Evolutionary conservation across 768 basidiomycete genomes (phyloP).

Genomic region (Tricholoma furcatifolium): DNA sequence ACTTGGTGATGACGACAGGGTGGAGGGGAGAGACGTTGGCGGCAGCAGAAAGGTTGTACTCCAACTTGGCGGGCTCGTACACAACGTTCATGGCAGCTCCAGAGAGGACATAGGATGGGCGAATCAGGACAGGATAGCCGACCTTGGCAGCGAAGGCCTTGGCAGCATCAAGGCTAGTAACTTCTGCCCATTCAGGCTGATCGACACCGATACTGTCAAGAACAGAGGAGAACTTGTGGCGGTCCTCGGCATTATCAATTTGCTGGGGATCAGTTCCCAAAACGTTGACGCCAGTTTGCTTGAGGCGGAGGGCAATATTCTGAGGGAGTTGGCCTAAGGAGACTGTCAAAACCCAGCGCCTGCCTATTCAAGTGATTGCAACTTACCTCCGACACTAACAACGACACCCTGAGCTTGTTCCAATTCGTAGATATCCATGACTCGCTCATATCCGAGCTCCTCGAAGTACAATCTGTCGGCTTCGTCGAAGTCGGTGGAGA

Average conservation of each 20-base stretch:
- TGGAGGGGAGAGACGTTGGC: conserved; percentile 95
- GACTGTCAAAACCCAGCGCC: not conserved
- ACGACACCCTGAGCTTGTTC: conserved; percentile 92
- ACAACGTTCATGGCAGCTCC: conserved; percentile 99
- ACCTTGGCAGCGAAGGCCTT: conserved; percentile 89
- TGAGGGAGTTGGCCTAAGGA: conserved; percentile 88
- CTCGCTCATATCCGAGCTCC: conserved; percentile 94
- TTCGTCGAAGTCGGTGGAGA: conserved; percentile 99
- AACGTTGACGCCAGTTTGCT: conserved; percentile 87
- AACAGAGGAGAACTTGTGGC: conserved; percentile 98
- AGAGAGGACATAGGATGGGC: conserved; percentile 97
- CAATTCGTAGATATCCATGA: conserved; percentile 99
- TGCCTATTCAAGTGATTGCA: too few species aligned
- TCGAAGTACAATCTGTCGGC: conserved; percentile 99
- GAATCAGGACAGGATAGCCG: conserved; percentile 94
- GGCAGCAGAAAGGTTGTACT: conserved; percentile 95
- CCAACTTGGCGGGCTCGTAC: conserved; percentile 83
- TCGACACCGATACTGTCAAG: conserved; percentile 94
- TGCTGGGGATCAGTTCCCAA: conserved; percentile 93
- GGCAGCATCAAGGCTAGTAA: conserved; percentile 82
- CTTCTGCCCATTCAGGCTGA: conserved; percentile 96
- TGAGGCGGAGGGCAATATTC: conserved; percentile 96
- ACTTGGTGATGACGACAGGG: conserved; percentile 98
- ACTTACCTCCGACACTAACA: conserved; percentile 92
- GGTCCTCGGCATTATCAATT: conserved; percentile 97